These are phyloP conservation scores for Westerdykella sp. DNA, from an alignment of 2,329 filamentous ascomycete species.

Conservation along the genomic window DNA sequence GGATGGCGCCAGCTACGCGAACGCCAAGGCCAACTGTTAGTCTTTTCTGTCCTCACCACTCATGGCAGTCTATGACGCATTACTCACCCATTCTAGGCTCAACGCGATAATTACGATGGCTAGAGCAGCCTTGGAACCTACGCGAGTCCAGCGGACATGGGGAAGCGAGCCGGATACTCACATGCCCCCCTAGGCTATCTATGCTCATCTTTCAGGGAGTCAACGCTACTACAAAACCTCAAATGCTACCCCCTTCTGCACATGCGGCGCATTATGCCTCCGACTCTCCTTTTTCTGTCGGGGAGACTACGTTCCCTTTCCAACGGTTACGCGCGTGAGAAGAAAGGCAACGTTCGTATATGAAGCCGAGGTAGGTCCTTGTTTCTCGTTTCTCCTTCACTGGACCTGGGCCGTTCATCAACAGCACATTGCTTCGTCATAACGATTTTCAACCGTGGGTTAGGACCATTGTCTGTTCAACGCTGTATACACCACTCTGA, in stretches of 20 bases:
- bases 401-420: not conserved
- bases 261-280: not conserved
- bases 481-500: too few relatives aligned
- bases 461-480: too few relatives aligned
- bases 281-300: not conserved
- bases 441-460: not conserved
- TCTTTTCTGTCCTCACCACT: too few relatives aligned
- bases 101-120: too few relatives aligned
- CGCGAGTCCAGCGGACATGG: not conserved
- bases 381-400: too few relatives aligned
- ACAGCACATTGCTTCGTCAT: not conserved
- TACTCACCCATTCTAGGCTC: too few relatives aligned
- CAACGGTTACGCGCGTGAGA: slow-evolving; percentile 1
- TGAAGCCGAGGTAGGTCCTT: not conserved
- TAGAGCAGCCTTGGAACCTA: too few relatives aligned
- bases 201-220: not conserved
- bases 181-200: not conserved
- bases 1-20: too few relatives aligned
- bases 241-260: not conserved
- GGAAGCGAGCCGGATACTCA: not conserved
- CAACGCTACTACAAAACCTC: not conserved
- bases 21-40: too few relatives aligned
- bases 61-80: too few relatives aligned
- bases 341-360: not conserved
- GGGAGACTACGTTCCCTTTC: not conserved